Conservation (phyloP, 2,329 filamentous ascomycete genomes). For the Trichoderma hamatum region DNA sequence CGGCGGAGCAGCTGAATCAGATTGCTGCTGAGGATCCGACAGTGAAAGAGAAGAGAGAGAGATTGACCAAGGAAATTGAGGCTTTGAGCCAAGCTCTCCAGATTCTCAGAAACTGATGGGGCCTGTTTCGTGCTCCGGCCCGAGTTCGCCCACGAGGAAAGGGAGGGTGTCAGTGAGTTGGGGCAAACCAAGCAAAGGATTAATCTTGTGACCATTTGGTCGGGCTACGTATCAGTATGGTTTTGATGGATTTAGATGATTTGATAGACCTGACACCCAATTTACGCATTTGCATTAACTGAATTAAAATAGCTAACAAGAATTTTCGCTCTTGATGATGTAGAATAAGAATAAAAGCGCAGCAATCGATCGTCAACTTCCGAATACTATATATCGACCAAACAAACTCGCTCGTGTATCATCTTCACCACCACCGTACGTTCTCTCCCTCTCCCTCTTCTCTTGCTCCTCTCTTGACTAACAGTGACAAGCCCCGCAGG, state of each 20-base stretch:
- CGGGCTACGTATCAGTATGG: background rate
- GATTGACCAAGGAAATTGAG: conserved; percentile 50
- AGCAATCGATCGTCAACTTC: background rate
- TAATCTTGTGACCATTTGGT: background rate
- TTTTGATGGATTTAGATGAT: too few species aligned
- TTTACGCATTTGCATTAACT: background rate
- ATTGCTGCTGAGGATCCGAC: conserved; percentile 58
- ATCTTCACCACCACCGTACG: background rate
- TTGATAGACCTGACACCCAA: background rate
- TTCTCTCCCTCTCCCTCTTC: background rate
- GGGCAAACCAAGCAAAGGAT: background rate
- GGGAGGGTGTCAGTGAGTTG: background rate
- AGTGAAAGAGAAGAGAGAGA: conserved; percentile 37
- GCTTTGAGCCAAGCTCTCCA: conserved; percentile 46
- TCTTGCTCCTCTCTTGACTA: background rate
- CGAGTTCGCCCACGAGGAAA: background rate
- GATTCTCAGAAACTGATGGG: conserved; percentile 29
- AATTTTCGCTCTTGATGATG: background rate
- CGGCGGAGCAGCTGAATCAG: conserved; percentile 50
- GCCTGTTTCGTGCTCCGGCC: too few species aligned
- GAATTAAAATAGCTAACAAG: background rate
- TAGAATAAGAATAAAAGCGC: background rate
- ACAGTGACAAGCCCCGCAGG: conserved; percentile 26
- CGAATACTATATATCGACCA: background rate
- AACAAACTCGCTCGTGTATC: background rate